Evolutionary conservation across 805 yeast genomes (phyloP), one percentile per base, ranked within the genome.

Genomic region (Metschnikowia kunwiensis): DNA sequence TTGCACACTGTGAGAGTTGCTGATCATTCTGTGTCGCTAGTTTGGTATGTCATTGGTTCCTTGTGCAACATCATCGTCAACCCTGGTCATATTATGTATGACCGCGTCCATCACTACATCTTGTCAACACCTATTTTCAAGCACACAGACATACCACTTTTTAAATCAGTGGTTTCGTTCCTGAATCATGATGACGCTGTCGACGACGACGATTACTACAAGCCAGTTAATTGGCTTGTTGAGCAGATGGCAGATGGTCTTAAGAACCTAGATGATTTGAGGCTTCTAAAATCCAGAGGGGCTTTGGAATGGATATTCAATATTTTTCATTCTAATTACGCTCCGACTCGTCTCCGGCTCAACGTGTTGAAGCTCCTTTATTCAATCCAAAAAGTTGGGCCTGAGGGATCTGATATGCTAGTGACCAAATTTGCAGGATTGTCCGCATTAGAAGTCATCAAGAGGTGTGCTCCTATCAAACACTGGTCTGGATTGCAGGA

Each of bases 21-120:
- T 6, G 51, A 49, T 25, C 51, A 47, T 24, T 26, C 32, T 22
- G 38, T 36, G 3, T 38, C 51, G 1, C 7, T 48, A 12, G 63
- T 80, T n/a, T 74, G 82, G 60, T 61, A 68, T 12, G 54, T 77
- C 36, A 57, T 80, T 25, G 73, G 86, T 1, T 70, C 74, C 34
- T 54, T 87, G 24, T 61, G 78, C 4, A 74, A 77, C 3, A 65
- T 86, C 2, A 55, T 86, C 40, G 56, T 69, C 5, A 77, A 80
- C 43, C 96, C 97, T 0, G 77, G 80, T 0, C 91, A 86, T 44
- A 72, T 70, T 48, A 56, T 91, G 14, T 85, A 82, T 57, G 96
- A 88, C 44, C 77, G 77, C 46, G 76, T 78, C 0, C 77, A 70
- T 49, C 73, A 81, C 40, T 86, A 79, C 72, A 68, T 88, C 8